A percentile compares a stretch with the other conserved stretches of the same genome.
phyloP scores from a whole-genome alignment of 306 rosid species.

The Medicago ruthenica region DNA sequence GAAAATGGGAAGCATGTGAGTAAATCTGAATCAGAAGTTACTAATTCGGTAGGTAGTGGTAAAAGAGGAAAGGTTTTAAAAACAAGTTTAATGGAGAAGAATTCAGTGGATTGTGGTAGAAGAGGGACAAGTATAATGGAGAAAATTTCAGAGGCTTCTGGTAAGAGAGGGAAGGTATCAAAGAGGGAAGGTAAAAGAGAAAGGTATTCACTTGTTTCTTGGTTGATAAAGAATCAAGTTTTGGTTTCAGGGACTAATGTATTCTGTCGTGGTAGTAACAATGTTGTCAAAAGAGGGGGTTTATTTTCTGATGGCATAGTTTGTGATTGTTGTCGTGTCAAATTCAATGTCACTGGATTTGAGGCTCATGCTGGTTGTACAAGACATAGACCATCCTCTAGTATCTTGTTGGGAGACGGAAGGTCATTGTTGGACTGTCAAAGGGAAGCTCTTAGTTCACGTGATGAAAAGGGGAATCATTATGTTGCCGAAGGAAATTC shows the following conservation, averaged over 20 bases:
- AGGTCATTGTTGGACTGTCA: constrained; percentile 62
- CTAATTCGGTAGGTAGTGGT: neutral
- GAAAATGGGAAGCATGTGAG: neutral
- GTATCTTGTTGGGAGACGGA: constrained; percentile 64
- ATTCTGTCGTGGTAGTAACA: constrained; percentile 30
- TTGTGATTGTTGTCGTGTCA: constrained; percentile 63
- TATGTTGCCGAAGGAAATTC: too few species aligned
- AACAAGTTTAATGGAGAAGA: too few species aligned
- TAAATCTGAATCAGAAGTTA: neutral
- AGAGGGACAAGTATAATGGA: too few species aligned
- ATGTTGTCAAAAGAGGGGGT: constrained; percentile 45
- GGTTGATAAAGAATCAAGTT: constrained; percentile 1
- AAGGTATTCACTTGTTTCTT: neutral
- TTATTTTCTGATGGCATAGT: constrained; percentile 51
- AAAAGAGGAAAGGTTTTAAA: neutral
- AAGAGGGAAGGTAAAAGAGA: neutral
- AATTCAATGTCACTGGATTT: constrained; percentile 50
- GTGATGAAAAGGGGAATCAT: neutral
- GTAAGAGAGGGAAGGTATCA: too few species aligned
- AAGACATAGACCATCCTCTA: constrained; percentile 63
- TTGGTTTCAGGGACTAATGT: constrained; percentile 40
- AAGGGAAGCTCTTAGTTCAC: neutral
- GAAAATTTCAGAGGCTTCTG: too few species aligned
- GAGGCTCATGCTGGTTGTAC: constrained; percentile 70
- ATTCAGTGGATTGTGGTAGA: too few species aligned